Conservation (phyloP, 1,139 yeast genomes). For the Kodamaea derodonti region DNA sequence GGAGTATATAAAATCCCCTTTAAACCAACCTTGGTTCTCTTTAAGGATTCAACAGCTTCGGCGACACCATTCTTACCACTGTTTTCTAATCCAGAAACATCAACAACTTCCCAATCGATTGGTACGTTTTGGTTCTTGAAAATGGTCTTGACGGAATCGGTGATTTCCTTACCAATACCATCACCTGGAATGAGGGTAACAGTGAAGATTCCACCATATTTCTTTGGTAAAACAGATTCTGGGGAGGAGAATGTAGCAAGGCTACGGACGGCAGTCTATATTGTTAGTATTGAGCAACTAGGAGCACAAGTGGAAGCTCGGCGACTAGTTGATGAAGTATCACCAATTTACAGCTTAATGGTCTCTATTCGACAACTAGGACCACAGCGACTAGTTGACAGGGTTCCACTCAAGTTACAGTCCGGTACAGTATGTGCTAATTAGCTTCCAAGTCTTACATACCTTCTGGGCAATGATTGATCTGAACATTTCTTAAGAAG, state of each 20-base stretch:
- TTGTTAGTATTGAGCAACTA: background rate
- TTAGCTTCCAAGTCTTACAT: too few relatives aligned
- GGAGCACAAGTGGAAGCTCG: too few relatives aligned
- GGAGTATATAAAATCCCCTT: slow-evolving; percentile 96
- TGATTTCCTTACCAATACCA: slow-evolving; percentile 96
- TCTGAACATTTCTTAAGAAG: slow-evolving; percentile 21
- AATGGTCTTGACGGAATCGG: slow-evolving; percentile 88
- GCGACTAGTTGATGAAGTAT: too few relatives aligned
- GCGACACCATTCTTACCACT: slow-evolving; percentile 59
- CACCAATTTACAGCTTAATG: too few relatives aligned
- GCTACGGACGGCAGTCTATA: slow-evolving; percentile 35
- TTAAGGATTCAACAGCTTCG: slow-evolving; percentile 86
- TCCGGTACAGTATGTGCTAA: too few relatives aligned
- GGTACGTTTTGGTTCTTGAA: slow-evolving; percentile 86
- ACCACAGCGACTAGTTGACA: too few relatives aligned
- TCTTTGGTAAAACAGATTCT: slow-evolving; percentile 73
- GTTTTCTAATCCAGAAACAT: slow-evolving; percentile 77
- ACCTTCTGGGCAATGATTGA: slow-evolving; percentile 25
- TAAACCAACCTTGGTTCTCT: slow-evolving; percentile 95
- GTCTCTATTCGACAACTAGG: too few relatives aligned
- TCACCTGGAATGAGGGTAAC: slow-evolving; percentile 95
- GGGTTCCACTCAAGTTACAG: too few relatives aligned
- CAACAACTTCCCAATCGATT: slow-evolving; percentile 89
- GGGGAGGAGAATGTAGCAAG: slow-evolving; percentile 52
- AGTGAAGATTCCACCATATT: slow-evolving; percentile 91